Conservation (phyloP, 176 grass and related monocot species). For the Avena atlantica region DNA sequence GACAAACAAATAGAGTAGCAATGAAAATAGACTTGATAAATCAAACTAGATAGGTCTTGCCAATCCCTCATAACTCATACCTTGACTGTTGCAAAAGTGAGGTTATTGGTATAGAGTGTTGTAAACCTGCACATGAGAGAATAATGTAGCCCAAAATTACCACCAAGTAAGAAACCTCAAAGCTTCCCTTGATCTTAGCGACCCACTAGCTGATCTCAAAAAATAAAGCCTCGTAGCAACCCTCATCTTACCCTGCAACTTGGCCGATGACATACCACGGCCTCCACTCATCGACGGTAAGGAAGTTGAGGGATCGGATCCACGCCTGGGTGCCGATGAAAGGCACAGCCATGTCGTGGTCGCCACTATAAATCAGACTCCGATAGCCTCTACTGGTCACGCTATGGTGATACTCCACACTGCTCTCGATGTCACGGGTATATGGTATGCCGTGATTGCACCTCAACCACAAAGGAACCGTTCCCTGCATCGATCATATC, state of each 20-base stretch:
- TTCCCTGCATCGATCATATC: background rate
- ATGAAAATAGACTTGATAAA: background rate
- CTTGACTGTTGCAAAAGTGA: conserved; percentile 73
- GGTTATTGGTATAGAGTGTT: conserved; percentile 57
- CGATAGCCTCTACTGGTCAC: background rate
- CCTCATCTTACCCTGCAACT: background rate
- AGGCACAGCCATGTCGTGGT: background rate
- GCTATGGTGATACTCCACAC: background rate
- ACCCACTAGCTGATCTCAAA: background rate
- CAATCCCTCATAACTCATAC: background rate
- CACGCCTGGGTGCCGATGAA: background rate
- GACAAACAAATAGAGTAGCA: background rate
- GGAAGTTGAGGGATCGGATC: background rate
- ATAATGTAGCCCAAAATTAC: background rate
- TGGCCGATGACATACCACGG: background rate
- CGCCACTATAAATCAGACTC: background rate
- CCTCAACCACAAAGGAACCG: background rate
- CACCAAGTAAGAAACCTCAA: background rate
- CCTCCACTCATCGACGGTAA: background rate
- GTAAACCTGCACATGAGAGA: conserved; percentile 41
- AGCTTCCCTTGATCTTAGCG: background rate
- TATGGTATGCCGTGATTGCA: background rate
- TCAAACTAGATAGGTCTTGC: background rate
- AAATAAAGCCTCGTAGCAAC: too few species aligned
- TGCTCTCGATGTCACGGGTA: background rate